Percentiles rank a stretch among this genome's conserved stretches.
These are phyloP conservation scores for Claviceps arundinis DNA, from an alignment of 2,329 filamentous ascomycete species.

Conservation along the genomic window DNA sequence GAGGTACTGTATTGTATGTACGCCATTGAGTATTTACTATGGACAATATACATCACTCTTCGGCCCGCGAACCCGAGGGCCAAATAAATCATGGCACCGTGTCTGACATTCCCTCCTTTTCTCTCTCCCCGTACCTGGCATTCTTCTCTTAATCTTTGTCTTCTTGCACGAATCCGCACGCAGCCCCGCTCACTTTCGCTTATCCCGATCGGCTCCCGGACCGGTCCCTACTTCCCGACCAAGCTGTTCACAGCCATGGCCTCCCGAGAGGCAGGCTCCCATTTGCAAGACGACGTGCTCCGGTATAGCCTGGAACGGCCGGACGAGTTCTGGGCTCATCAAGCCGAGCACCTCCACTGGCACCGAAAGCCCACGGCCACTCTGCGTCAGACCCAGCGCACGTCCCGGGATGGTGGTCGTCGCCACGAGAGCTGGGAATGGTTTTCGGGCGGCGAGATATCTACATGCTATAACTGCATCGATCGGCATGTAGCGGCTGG, in stretches of 20 bases:
- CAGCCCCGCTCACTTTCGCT: too few species aligned
- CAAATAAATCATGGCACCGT: too few species aligned
- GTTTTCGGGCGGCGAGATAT: conserved; percentile 82
- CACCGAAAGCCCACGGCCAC: conserved; percentile 57
- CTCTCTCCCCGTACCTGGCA: too few species aligned
- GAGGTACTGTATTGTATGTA: too few species aligned
- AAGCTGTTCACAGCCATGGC: conserved; percentile 1
- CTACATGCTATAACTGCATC: conserved; percentile 82
- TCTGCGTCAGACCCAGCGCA: conserved; percentile 48
- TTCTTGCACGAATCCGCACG: too few species aligned
- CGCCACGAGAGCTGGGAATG: conserved; percentile 71
- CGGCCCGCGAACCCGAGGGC: too few species aligned
- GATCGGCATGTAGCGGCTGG: conserved; percentile 77
- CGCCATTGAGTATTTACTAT: too few species aligned
- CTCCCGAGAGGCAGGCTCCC: conserved; percentile 7
- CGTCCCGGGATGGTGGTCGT: conserved; percentile 45
- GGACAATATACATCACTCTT: too few species aligned
- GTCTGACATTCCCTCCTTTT: too few species aligned
- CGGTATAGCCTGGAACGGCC: conserved; percentile 52
- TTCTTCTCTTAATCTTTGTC: too few species aligned
- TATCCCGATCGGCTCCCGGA: not conserved
- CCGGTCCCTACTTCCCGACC: not conserved
- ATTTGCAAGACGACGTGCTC: conserved; percentile 37
- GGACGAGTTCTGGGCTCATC: conserved; percentile 59
- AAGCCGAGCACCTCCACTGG: conserved; percentile 69